Evolutionary conservation across 1,139 yeast species (phyloP).

Genomic region (Pichia sp.): DNA sequence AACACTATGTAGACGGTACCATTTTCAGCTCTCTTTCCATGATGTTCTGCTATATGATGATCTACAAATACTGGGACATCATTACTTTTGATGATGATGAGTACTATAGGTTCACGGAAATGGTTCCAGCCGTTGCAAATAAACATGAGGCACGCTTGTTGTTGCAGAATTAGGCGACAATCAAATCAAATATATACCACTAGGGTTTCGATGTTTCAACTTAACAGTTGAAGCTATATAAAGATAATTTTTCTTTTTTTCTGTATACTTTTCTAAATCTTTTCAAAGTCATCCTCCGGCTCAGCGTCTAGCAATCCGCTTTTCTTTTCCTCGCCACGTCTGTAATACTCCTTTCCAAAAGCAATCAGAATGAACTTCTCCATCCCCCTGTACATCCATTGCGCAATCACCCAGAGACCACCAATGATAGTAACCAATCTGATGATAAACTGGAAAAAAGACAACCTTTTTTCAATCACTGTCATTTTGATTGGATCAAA

Average conservation of each 20-base stretch:
- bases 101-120: slow-evolving; percentile 47
- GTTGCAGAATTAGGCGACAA: slow-evolving; percentile 10
- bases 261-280: slow-evolving; percentile 16
- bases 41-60: slow-evolving; percentile 84
- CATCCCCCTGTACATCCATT: slow-evolving; percentile 38
- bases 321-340: slow-evolving; percentile 52
- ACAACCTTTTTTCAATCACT: slow-evolving; percentile 65
- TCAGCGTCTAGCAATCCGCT: slow-evolving; percentile 28
- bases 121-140: slow-evolving; percentile 29
- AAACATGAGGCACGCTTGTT: slow-evolving; percentile 19
- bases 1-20: slow-evolving; percentile 86
- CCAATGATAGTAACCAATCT: slow-evolving; percentile 78
- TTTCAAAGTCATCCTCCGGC: slow-evolving; percentile 26
- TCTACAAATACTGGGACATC: slow-evolving; percentile 95
- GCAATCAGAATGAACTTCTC: slow-evolving; percentile 44
- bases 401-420: slow-evolving; percentile 57
- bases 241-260: neutral
- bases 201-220: neutral
- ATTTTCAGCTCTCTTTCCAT: slow-evolving; percentile 81
- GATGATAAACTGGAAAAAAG: slow-evolving; percentile 74
- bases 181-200: neutral
- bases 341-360: slow-evolving; percentile 50
- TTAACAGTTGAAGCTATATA: neutral
- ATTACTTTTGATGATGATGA: slow-evolving; percentile 95
- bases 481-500: slow-evolving; percentile 80